These are phyloP conservation scores for Gastrolobium villosum DNA, from an alignment of 306 rosid species.

Conservation along the genomic window DNA sequence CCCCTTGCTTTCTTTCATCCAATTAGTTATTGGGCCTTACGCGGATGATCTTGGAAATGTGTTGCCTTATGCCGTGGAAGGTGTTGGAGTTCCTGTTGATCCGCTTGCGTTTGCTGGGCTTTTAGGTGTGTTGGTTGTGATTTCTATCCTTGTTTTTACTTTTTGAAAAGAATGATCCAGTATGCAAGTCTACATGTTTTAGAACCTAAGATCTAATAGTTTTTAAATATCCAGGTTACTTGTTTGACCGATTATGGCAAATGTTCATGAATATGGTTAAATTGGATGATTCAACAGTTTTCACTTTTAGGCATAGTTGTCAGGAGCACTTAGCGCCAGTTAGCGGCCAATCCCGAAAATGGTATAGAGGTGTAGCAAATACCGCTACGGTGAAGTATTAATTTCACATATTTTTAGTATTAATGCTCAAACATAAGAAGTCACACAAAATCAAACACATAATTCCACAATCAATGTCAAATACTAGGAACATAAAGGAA, in stretches of 20 bases:
- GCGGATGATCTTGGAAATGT: constrained; percentile 96
- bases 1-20: constrained; percentile 87
- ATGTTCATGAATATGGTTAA: not conserved
- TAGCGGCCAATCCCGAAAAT: no score
- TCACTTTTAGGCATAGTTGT: not conserved
- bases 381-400: no score
- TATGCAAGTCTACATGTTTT: constrained; percentile 11
- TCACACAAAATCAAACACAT: no score
- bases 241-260: not conserved
- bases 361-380: no score
- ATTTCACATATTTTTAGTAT: no score
- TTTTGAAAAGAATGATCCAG: constrained; percentile 22
- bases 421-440: no score
- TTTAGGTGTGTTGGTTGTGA: constrained; percentile 60
- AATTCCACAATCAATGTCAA: no score
- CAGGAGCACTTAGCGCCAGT: no score
- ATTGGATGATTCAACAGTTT: not conserved
- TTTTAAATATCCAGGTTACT: not conserved
- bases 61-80: constrained; percentile 93
- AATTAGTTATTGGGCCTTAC: constrained; percentile 89
- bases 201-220: constrained; percentile 1
- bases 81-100: constrained; percentile 98
- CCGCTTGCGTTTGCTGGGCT: constrained; percentile 98
- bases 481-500: no score
- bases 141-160: not conserved